Base-by-base conservation (phyloP, 257 asterid genomes). In the Ballota nigra region DNA sequence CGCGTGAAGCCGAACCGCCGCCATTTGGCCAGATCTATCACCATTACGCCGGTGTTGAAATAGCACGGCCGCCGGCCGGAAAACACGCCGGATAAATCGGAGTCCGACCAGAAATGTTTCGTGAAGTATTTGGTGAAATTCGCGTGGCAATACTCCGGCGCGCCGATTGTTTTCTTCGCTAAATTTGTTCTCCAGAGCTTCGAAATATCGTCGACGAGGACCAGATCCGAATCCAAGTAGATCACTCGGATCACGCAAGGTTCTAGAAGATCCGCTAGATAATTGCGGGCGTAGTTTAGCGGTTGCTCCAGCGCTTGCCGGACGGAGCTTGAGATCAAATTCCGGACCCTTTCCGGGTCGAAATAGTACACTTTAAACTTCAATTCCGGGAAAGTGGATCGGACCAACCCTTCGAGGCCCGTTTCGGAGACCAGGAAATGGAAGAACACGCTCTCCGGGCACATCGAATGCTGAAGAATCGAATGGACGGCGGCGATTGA, bases 401-500 rank as follows among this genome's bases (percentile, higher is more conserved):
- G 84, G 11, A 92, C 96, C 24, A 92, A 77, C 63, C 85, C 52
- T 73, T 88, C 93, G 29, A 90, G 89, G 3, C 76, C 80, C 0
- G 88, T 69, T 12, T 92, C 92, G 6, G 97, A 87, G 0, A 92
- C 98, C 69, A 92, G 76, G 75, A 92, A 88, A 75, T 92, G 98
- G 78, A 92, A 90, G 63, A 92, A 92, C 2, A 90, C 85, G 74
- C 82, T 90, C 63, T 88, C 89, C 0, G 98, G 98, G 45, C 98
- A 92, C 63, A 65, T 81, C 3, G 97, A 82, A 53, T 92, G 93
- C 79, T 90, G 95, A 6, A 92, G 78, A 74, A 90, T 76, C 15
- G 98, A 92, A 81, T 92, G 96, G 24, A 92, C 97, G 43, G 96
- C 98, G 9, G 98, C 98, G 70, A 92, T 83, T 49, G 98, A 92